phyloP scores from a whole-genome alignment of 2,329 filamentous ascomycete genomes.

The Ophidiomyces ophidiicola region DNA sequence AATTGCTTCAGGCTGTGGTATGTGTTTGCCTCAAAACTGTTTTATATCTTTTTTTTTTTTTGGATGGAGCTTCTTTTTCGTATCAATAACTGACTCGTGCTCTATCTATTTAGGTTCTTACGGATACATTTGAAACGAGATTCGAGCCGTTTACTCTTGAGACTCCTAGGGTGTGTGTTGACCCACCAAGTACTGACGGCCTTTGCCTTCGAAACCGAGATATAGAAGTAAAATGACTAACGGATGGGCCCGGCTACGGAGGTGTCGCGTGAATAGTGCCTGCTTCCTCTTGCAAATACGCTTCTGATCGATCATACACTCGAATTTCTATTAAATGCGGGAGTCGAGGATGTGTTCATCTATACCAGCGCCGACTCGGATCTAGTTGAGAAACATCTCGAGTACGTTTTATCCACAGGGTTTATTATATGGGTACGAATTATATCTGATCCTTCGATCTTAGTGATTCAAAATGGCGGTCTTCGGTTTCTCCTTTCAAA shows the following conservation, averaged over 20 bases:
- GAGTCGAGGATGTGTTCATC: constrained; percentile 85
- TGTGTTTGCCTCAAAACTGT: too few relatives aligned
- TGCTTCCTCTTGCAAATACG: constrained; percentile 82
- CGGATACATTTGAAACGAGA: constrained; percentile 86
- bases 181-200: not conserved
- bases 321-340: constrained; percentile 88
- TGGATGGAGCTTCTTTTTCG: too few relatives aligned
- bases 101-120: constrained; percentile 52
- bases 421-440: not conserved
- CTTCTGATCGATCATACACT: constrained; percentile 96
- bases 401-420: constrained; percentile 34
- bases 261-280: constrained; percentile 48
- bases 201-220: not conserved
- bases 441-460: not conserved
- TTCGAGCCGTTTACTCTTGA: constrained; percentile 84
- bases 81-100: not conserved
- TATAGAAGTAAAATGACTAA: not conserved
- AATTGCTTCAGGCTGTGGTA: constrained; percentile 52
- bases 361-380: constrained; percentile 83
- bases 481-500: constrained; percentile 65
- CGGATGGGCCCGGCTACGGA: not conserved
- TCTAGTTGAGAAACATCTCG: constrained; percentile 75
- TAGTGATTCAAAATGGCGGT: constrained; percentile 59
- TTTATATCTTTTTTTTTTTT: constrained; percentile 4
- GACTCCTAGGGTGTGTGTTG: constrained; percentile 59